A percentile compares a stretch with the other conserved stretches of the same genome.
Evolutionary conservation across 179 eudicot genomes (phyloP).

Genomic region (Sideroxylon spinosum): DNA sequence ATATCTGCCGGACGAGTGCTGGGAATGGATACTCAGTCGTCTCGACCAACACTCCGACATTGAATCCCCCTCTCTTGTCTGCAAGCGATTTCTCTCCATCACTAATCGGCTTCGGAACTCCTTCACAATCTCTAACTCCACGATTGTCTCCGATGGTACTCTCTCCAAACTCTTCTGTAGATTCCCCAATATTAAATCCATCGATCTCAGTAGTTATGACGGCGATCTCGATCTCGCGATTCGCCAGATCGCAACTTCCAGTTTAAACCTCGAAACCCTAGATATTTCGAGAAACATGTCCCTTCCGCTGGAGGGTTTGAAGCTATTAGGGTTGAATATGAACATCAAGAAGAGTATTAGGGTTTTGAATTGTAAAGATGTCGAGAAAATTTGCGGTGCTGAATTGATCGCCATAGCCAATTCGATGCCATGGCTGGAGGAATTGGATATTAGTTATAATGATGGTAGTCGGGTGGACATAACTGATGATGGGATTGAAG

Average conservation of each 20-base stretch:
- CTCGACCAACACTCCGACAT: constrained; percentile 18
- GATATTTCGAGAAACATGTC: background rate
- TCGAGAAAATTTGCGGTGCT: background rate
- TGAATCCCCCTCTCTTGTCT: constrained; percentile 30
- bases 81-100: constrained; percentile 36
- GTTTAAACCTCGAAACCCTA: constrained; percentile 27
- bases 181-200: constrained; percentile 21
- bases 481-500: background rate
- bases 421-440: constrained; percentile 10
- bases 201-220: constrained; percentile 13
- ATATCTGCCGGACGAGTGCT: constrained; percentile 23
- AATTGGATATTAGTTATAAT: background rate
- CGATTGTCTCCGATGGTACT: constrained; percentile 6
- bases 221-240: constrained; percentile 23
- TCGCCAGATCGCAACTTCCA: constrained; percentile 22
- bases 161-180: constrained; percentile 23
- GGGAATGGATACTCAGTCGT: constrained; percentile 29
- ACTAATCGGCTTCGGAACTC: constrained; percentile 13
- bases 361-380: background rate
- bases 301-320: background rate
- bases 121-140: constrained; percentile 21
- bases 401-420: constrained; percentile 2
- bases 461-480: background rate
- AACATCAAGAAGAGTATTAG: background rate
- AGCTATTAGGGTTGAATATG: background rate